Conservation (phyloP, 2,329 filamentous ascomycete species). For the Sordariomycetes sp. region DNA sequence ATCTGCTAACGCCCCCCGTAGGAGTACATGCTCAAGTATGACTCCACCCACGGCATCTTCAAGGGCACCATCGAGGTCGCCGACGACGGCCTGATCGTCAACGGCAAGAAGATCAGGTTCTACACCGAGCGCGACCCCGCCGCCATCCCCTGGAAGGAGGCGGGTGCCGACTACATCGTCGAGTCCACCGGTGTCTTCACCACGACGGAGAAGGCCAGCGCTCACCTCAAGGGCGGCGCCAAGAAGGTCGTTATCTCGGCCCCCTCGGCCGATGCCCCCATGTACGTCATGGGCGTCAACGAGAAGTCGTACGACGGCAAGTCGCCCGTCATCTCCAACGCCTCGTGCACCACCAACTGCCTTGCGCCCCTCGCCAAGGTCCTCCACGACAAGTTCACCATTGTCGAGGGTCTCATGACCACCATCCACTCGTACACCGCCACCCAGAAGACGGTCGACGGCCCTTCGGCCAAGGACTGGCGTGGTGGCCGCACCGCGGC, state of each 20-base stretch:
- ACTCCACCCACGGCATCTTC: slow-evolving; percentile 93
- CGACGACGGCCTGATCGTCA: slow-evolving; percentile 63
- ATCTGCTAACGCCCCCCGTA: slow-evolving; percentile 18
- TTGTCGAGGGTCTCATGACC: slow-evolving; percentile 99
- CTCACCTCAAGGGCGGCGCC: slow-evolving; percentile 89
- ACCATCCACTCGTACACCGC: slow-evolving; percentile 99
- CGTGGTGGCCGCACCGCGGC: slow-evolving; percentile 96
- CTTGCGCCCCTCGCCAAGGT: slow-evolving; percentile 98
- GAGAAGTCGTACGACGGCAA: slow-evolving; percentile 81
- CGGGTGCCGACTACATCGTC: slow-evolving; percentile 63
- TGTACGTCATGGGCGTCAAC: slow-evolving; percentile 99
- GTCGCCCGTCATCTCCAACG: slow-evolving; percentile 96
- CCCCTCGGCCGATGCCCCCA: slow-evolving; percentile 88
- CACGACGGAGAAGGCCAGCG: slow-evolving; percentile 88
- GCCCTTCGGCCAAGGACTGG: slow-evolving; percentile 97
- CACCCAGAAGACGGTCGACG: slow-evolving; percentile 98
- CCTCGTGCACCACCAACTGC: slow-evolving; percentile 99
- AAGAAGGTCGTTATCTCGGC: slow-evolving; percentile 96
- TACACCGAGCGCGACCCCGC: slow-evolving; percentile 36
- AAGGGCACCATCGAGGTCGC: slow-evolving; percentile 75
- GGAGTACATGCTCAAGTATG: slow-evolving; percentile 99
- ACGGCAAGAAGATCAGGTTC: slow-evolving; percentile 62
- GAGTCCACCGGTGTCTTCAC: slow-evolving; percentile 70
- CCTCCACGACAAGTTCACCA: slow-evolving; percentile 94
- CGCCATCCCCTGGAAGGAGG: slow-evolving; percentile 79